Base-by-base conservation (phyloP, 2,329 filamentous ascomycete species). In the Arthrobotrys sinensis region DNA sequence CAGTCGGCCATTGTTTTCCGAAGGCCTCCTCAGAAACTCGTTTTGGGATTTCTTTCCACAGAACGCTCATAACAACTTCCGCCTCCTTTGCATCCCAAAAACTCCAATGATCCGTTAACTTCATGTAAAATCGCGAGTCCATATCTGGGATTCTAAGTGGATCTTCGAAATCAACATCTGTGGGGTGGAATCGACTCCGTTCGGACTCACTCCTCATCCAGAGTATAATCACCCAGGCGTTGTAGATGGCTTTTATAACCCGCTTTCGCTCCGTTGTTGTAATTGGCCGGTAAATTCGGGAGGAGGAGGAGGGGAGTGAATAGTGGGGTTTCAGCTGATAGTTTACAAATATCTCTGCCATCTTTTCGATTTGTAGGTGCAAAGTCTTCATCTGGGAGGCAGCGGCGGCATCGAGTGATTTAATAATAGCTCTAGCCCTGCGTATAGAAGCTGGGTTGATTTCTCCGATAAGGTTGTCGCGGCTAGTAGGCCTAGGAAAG, bases 61-160 rank as follows among this genome's bases (percentile, higher is more conserved):
- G 36, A n/a, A 53, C 45, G 1, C 55, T 52, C 32, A 63, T 19
- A 6, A 76, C 63, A 4, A 32, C 38, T 2, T 12, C 64, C 19
- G 40, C 12, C 45, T 76, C 71, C 45, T n/a, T 68, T n/a, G 28
- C n/a, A 11, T 68, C 71, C 71, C 71, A 76, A 55, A 68, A 68
- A 1, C 24, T 21, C 71, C 63, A 64, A 14, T 32, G 1, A n/a
- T 16, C 32, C 0, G 43, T 43, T 14, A 60, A 12, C 24, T n/a
- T 45, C 4, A n/a, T 45, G 21, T 68, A 55, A 1, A 68, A 3
- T 34, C 11, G 14, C 36, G 14, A 32, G 24, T 28, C 24, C 24
- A 28, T 28, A 28, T 28, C 24, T 4, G 24, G 24, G 24, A 28
- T 28, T 4, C 24, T 28, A 28, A 4, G 4, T 28, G 24, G 24